Percentiles rank a stretch among this genome's conserved stretches.
phyloP scores from a whole-genome alignment of 208 protist genomes.

The Vickermania spadyakhi region DNA sequence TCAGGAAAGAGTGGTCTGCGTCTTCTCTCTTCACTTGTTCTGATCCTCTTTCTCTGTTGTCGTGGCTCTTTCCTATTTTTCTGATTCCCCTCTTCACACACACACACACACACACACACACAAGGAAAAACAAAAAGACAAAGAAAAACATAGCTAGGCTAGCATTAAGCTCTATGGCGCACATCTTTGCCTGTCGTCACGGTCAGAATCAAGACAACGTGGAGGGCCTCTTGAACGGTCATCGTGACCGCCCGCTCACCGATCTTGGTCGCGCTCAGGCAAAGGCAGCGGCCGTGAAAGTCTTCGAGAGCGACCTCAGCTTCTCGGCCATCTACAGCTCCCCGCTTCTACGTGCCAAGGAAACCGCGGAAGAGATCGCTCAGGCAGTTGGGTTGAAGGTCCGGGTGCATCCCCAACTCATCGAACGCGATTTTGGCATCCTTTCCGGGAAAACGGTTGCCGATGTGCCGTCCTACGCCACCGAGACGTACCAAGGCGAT shows the following conservation, averaged over 20 bases:
- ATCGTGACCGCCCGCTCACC: constrained; percentile 72
- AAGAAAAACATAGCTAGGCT: too few species aligned
- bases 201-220: constrained; percentile 88
- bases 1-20: too few species aligned
- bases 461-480: constrained; percentile 47
- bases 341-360: constrained; percentile 56
- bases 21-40: too few species aligned
- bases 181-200: constrained; percentile 73
- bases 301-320: constrained; percentile 22
- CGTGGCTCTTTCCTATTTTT: too few species aligned
- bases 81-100: too few species aligned
- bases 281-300: constrained; percentile 27
- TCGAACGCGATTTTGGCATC: constrained; percentile 86
- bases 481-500: constrained; percentile 68
- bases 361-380: constrained; percentile 60
- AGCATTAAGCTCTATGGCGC: too few species aligned
- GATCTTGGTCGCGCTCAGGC: constrained; percentile 62
- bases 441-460: constrained; percentile 65
- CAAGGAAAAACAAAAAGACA: too few species aligned
- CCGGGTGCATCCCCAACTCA: constrained; percentile 37
- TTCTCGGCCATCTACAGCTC: constrained; percentile 70
- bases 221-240: constrained; percentile 73
- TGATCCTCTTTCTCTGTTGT: too few species aligned
- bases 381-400: constrained; percentile 28
- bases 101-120: too few species aligned